Evolutionary conservation across 805 yeast species (phyloP), one percentile per base, ranked within the genome.

Genomic region (Ogataea pignaliae): DNA sequence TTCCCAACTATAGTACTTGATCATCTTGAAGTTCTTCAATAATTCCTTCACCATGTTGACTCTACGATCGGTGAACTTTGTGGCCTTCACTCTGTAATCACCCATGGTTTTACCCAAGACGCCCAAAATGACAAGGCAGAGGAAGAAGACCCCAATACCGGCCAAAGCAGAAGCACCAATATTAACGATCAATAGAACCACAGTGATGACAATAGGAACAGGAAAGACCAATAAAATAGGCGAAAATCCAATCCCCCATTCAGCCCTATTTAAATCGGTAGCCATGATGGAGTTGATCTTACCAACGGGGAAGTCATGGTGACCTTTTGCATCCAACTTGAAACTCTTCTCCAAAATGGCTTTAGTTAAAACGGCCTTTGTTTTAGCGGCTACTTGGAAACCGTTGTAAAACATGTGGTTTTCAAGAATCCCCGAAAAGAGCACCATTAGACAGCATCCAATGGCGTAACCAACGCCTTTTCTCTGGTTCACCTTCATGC

Each of bases 1-100:
- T 61, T 90, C 97, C 96, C 97, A 89, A 3, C 90, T 83, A 61
- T 88, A 90, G 57, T 76, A 84, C 66, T 90, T 89, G 61, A 89
- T 83, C 63, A 83, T 73, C 60, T 85, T 86, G 70, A 88, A 76
- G 51, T 84, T 81, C 58, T 77, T 81, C 51, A 89, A 70, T 15
- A 88, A 78, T 60, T 89, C 97, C 51, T 86, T 83, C 63, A 88
- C 81, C 29, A 78, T 68, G 37, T 79, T 72, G 29, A 89, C 89
- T 59, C 97, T 80, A 29, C 64, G 63, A 60, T 89, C 97, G 3
- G 96, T 89, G 53, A 65, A 78, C 1, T 61, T 65, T 36, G 76
- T 78, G 3, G 88, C 81, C 17, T 58, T 60, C 16, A 62, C 64
- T 58, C 97, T 78, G 40, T 72, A 69, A 1, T 47, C 54, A 42